Percentiles rank a stretch among this genome's conserved stretches.
Conservation (phyloP, 176 grass and related monocot genomes). For the Eleusine indica region DNA sequence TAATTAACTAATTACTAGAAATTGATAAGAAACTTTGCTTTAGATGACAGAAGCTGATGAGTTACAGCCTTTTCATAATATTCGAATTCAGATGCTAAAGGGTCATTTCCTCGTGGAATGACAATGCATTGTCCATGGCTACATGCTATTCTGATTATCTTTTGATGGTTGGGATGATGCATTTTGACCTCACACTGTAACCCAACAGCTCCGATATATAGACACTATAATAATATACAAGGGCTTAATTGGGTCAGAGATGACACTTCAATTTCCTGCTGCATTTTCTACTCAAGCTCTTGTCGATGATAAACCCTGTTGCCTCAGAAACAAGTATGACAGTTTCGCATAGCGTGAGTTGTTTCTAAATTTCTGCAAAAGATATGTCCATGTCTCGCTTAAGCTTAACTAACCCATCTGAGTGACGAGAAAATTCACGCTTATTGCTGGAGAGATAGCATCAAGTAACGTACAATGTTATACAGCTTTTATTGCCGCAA, state of each 20-base stretch:
- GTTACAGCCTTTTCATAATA: too few relatives aligned
- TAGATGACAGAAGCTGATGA: not conserved
- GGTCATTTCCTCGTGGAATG: too few relatives aligned
- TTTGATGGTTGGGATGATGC: not conserved
- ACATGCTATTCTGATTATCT: not conserved
- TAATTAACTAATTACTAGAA: not conserved
- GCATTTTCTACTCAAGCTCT: not conserved
- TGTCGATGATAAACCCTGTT: not conserved
- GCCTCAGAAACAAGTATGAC: not conserved
- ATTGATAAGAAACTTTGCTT: not conserved
- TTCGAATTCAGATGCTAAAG: not conserved
- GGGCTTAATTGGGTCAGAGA: too few relatives aligned
- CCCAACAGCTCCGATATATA: not conserved
- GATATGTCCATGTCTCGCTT: too few relatives aligned
- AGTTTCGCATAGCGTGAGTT: not conserved
- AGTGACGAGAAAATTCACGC: too few relatives aligned
- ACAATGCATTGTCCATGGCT: not conserved
- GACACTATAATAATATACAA: not conserved
- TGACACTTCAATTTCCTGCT: not conserved
- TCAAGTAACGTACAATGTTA: too few relatives aligned
- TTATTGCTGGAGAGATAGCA: too few relatives aligned
- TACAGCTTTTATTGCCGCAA: too few relatives aligned
- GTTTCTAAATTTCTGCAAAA: constrained; percentile 3
- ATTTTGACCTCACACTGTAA: not conserved
- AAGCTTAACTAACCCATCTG: too few relatives aligned